Evolutionary conservation across 768 basidiomycete species (phyloP), one percentile per base, ranked within the genome.

Genomic region (Boletellus ananiceps): DNA sequence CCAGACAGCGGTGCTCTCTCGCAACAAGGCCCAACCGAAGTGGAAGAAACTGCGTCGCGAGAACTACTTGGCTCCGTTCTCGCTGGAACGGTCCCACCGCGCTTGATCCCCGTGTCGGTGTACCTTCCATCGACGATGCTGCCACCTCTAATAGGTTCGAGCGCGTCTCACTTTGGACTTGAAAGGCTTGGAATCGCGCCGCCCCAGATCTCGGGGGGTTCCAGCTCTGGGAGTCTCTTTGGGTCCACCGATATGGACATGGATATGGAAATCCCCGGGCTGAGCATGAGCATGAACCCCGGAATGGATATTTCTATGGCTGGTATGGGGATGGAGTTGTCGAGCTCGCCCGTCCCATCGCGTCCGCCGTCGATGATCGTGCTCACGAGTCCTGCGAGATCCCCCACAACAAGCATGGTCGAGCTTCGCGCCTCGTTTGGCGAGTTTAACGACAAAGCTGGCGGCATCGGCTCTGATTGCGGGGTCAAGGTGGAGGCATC

Each of bases 91-190:
- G 61, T 51, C 31, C 32, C 50, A 37, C 55, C 52, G 8, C 55
- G 18, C 18, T 57, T 44, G 40, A 86, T 92, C 37, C 88, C 89
- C 4, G 86, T 90, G 39, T 88, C 84, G 48, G 72, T 88, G 12
- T 79, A 75, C 57, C 69, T 90, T 39, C 80, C 82, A 4, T 69
- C 76, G 29, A 43, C 59, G 42, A 47, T 55, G 50, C 52, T 61
- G 6, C 58, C 65, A 2, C 55, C 67, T 21, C 45, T 67, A 3
- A 47, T 54, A 29, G 44, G 47, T 7, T 33, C 49, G 35, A 59
- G 33, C 1, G n/a, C 48, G 5, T 52, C 63, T n/a, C 63, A 64
- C 46, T 65, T 66, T 58, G 57, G 60, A 35, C 61, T 67, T 2
- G 52, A 56, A 33, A 54, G 57, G 21, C 57, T 67, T 39, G 53